These are phyloP conservation scores for Pseudopyrenochaeta lycopersici DNA, from an alignment of 2,329 filamentous ascomycete species.

Conservation along the genomic window DNA sequence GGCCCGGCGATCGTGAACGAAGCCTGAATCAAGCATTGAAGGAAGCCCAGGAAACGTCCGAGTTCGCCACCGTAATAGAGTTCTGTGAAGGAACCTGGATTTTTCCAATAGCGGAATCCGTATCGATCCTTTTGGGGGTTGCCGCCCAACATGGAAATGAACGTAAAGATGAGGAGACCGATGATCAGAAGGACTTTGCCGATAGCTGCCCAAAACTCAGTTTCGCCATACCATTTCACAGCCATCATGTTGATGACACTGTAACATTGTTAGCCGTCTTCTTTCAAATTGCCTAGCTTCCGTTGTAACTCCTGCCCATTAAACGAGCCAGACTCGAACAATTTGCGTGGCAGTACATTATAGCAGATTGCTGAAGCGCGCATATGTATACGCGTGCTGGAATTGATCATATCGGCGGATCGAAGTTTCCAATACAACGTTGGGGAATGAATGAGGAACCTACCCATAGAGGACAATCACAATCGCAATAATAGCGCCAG, in stretches of 20 bases:
- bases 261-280: slow-evolving; percentile 14
- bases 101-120: slow-evolving; percentile 60
- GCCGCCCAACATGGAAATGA: slow-evolving; percentile 83
- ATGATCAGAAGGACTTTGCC: slow-evolving; percentile 59
- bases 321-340: too few relatives aligned
- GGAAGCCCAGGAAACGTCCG: slow-evolving; percentile 78
- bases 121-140: slow-evolving; percentile 69
- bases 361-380: not conserved
- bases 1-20: slow-evolving; percentile 59
- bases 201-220: slow-evolving; percentile 79
- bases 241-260: slow-evolving; percentile 73
- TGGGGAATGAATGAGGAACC: slow-evolving; percentile 28
- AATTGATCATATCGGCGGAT: too few relatives aligned
- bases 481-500: slow-evolving; percentile 69
- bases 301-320: too few relatives aligned
- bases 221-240: slow-evolving; percentile 57
- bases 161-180: slow-evolving; percentile 66
- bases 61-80: slow-evolving; percentile 71
- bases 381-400: too few relatives aligned
- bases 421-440: too few relatives aligned
- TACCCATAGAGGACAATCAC: slow-evolving; percentile 67
- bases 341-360: not conserved
- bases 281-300: too few relatives aligned
- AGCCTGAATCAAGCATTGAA: slow-evolving; percentile 75
- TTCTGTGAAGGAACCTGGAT: slow-evolving; percentile 74